Percentiles rank a stretch among this genome's conserved stretches.
These are phyloP conservation scores for Boletus subluridellus DNA, from an alignment of 1,284 basidiomycete genomes.

Conservation along the genomic window DNA sequence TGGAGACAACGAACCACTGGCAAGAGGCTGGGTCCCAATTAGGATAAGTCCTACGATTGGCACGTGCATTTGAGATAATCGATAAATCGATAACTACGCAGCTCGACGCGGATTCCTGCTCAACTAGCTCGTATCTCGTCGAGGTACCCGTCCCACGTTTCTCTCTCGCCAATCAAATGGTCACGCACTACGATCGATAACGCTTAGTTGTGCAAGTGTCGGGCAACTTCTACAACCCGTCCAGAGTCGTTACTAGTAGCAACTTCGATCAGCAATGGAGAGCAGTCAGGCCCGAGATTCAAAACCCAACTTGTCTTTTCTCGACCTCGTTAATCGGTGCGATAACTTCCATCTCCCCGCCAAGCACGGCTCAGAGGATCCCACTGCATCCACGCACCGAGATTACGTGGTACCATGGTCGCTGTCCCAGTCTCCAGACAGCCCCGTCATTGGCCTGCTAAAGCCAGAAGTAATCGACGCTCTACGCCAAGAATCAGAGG, in stretches of 20 bases:
- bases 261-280: neutral
- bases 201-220: slow-evolving; percentile 13
- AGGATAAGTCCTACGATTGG: too few species aligned
- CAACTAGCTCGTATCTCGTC: too few species aligned
- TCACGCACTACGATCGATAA: too few species aligned
- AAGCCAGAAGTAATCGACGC: slow-evolving; percentile 54
- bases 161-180: neutral
- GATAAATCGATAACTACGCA: too few species aligned
- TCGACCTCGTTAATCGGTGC: slow-evolving; percentile 58
- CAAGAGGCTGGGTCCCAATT: slow-evolving; percentile 36
- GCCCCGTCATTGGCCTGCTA: slow-evolving; percentile 62
- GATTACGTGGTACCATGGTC: slow-evolving; percentile 51
- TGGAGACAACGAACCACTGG: slow-evolving; percentile 58
- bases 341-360: slow-evolving; percentile 55
- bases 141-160: too few species aligned
- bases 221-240: slow-evolving; percentile 24
- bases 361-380: slow-evolving; percentile 17
- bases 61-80: too few species aligned
- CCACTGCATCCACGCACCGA: slow-evolving; percentile 26
- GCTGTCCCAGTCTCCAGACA: slow-evolving; percentile 45
- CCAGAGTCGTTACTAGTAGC: neutral
- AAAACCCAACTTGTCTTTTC: slow-evolving; percentile 38
- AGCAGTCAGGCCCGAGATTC: slow-evolving; percentile 33
- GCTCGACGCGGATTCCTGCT: neutral
- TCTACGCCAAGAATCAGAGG: slow-evolving; percentile 45